These are phyloP conservation scores for Nicotiana tabacum DNA, from an alignment of 257 asterid genomes.

Conservation along the genomic window DNA sequence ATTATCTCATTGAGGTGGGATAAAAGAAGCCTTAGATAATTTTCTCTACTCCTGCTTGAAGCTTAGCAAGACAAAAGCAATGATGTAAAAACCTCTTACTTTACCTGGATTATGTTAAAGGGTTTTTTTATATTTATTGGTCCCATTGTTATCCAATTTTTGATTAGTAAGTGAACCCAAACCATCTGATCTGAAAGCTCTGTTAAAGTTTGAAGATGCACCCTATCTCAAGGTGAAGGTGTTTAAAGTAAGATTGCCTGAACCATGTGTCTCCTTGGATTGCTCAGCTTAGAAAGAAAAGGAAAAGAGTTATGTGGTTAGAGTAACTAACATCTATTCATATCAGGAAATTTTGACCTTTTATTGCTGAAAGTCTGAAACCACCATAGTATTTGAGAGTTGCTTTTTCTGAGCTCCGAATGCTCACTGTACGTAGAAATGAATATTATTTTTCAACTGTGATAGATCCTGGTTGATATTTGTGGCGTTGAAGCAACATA, in stretches of 20 bases:
- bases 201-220: neutral
- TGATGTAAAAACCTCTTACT: neutral
- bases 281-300: too few species aligned
- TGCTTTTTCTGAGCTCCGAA: too few species aligned
- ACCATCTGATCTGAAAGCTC: neutral
- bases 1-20: neutral
- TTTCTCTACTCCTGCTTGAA: neutral
- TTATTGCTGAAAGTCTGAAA: too few species aligned
- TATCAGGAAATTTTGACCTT: too few species aligned
- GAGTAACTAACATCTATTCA: too few species aligned
- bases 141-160: too few species aligned
- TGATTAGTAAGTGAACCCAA: neutral
- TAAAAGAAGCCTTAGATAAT: neutral
- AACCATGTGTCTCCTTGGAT: neutral
- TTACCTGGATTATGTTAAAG: neutral
- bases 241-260: neutral
- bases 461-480: too few species aligned
- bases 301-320: too few species aligned
- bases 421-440: too few species aligned
- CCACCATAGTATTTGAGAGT: too few species aligned
- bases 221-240: neutral
- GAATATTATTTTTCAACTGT: too few species aligned
- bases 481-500: too few species aligned
- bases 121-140: neutral
- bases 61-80: neutral